Evolutionary conservation across 345 rosid genomes (phyloP), one percentile per base, ranked within the genome.

Genomic region (Mangifera indica): DNA sequence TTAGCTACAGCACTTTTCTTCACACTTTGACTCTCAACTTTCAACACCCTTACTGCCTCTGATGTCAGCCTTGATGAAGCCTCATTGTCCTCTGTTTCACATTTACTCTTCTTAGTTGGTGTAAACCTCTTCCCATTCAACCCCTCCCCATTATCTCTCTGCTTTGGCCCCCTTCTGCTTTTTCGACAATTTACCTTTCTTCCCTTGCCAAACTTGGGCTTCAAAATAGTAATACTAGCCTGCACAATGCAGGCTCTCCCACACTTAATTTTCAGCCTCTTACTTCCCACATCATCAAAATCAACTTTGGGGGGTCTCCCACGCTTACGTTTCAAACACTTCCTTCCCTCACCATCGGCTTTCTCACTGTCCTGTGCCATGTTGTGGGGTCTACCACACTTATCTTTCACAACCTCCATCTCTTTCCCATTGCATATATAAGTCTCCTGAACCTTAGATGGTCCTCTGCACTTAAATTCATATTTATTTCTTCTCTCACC

Each of bases 241-340:
- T 60, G 59, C 66, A 52, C 48, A 26, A 67, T 76, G 7, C 55
- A 69, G 13, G 81, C 70, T 69, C 80, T 82, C 60, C 82, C 82
- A 11, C 71, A 78, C 46, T 71, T 74, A n/a, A 17, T 69, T 71
- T 67, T 71, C 55, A 72, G 55, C 37, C 58, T 81, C 60, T 70
- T 79, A 46, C 69, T 70, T 67, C 17, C 62, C 15, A 37, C 48
- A 3, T 44, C 67, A 42, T 34, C 37, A n/a, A 55, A 56, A 20
- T 29, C 53, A n/a, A 44, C 69, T 48, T 70, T 71, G 21, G 49
- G 44, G 17, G 80, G 72, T 71, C 80, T 79, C 64, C 80, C 78
- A 21, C 64, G 82, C 34, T 71, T 74, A 20, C 40, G 68, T 67
- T 54, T 74, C 44, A 72, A 58, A n/a, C 60, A 79, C 60, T 71